Base-by-base conservation (phyloP, 129 eudicot genomes). In the Tanacetum coccineum region DNA sequence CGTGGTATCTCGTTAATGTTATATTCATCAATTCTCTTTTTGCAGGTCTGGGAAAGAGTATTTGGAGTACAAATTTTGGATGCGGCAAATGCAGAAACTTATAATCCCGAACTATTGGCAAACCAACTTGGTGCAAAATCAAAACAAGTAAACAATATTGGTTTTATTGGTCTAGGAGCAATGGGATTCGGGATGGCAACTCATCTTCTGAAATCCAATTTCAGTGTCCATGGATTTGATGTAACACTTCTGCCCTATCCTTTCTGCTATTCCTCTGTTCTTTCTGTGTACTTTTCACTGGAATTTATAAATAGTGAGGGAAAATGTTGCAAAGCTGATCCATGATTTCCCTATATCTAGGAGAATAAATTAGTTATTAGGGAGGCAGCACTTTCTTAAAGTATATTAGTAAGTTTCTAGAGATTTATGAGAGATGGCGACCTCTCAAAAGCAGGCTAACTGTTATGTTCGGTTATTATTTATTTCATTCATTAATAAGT, bases 121-220 rank as follows among this genome's bases (percentile, higher is more conserved):
- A 67, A 53, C 30, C 74, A 79, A 56, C 52, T 87, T 44, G 52
- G 73, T 55, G 70, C 70, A 72, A 84, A 82, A 57, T 79, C 97
- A 55, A 79, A 86, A 54, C 53, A 76, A 56, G 79, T 74, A 40
- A 82, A 78, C 20, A 80, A 81, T 73, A 77, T 94, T 39, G 99
- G 95, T 73, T 94, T 94, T 76, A 89, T 94, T 81, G 99, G 99
- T 57, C 87, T 94, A 60, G 99, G 99, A 71, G 99, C 99, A 59
- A 94, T 94, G 99, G 99, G 99, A 72, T 94, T 89, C 73, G 99
- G 99, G 83, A 94, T 94, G 99, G 99, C 99, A 66, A 82, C 93
- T 70, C 95, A 94, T 77, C 84, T 94, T 73, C 61, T 94, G 79
- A 89, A 75, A 78, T 89, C 97, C 67, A 78, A 85, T 81, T 89